Percentiles rank a stretch among this genome's conserved stretches.
These are phyloP conservation scores for Dichomitus squalens DNA, from an alignment of 1,284 basidiomycete species.

Conservation along the genomic window DNA sequence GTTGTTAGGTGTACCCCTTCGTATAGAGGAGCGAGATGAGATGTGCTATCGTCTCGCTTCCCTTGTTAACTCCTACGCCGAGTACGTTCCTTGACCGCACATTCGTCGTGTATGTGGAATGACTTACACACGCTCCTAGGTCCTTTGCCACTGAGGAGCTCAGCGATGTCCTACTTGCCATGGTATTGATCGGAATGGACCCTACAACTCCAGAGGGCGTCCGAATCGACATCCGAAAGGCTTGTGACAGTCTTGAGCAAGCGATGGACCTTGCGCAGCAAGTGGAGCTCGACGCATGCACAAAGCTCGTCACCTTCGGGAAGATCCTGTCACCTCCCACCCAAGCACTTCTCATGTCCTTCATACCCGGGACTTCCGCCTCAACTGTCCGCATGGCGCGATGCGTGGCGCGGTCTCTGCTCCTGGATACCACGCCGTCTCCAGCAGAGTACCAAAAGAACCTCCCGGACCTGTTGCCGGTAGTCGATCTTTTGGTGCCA, in stretches of 20 bases:
- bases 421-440: slow-evolving; percentile 21
- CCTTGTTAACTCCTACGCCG: slow-evolving; percentile 46
- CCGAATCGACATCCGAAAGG: slow-evolving; percentile 40
- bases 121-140: slow-evolving; percentile 21
- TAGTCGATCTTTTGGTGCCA: slow-evolving; percentile 39
- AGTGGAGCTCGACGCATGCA: slow-evolving; percentile 44
- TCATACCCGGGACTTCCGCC: slow-evolving; percentile 53
- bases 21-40: slow-evolving; percentile 28
- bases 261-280: slow-evolving; percentile 35
- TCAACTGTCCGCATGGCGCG: slow-evolving; percentile 57
- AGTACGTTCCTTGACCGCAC: slow-evolving; percentile 38
- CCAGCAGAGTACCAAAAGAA: slow-evolving; percentile 13
- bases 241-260: slow-evolving; percentile 5
- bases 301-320: slow-evolving; percentile 44
- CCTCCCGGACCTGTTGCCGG: slow-evolving; percentile 25
- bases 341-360: slow-evolving; percentile 49
- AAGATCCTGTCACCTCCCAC: slow-evolving; percentile 35
- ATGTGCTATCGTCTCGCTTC: slow-evolving; percentile 44
- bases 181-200: slow-evolving; percentile 63
- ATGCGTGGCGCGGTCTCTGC: slow-evolving; percentile 48
- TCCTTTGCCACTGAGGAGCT: slow-evolving; percentile 42
- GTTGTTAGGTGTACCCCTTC: background rate
- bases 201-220: slow-evolving; percentile 45
- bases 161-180: slow-evolving; percentile 48
- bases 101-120: slow-evolving; percentile 16